A percentile compares a stretch with the other conserved stretches of the same genome.
phyloP scores from a whole-genome alignment of 768 basidiomycete species.

The Podaxis sp. region DNA sequence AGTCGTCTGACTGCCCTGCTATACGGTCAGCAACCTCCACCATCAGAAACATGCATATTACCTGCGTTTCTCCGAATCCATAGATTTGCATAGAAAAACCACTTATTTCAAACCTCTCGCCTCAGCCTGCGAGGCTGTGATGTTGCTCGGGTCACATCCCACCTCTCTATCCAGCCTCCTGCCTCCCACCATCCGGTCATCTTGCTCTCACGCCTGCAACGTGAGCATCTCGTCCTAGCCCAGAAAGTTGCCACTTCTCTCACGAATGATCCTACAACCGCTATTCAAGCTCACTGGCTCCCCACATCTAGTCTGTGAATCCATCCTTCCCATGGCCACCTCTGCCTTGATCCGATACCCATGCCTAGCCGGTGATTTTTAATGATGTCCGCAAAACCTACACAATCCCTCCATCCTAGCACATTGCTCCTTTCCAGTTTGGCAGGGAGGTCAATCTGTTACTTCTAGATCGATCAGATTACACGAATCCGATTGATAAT shows the following conservation, averaged over 20 bases:
- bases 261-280: slow-evolving; percentile 15
- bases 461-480: slow-evolving; percentile 2
- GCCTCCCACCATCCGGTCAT: slow-evolving; percentile 18
- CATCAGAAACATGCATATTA: not conserved
- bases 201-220: slow-evolving; percentile 18
- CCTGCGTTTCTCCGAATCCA: slow-evolving; percentile 8
- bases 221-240: slow-evolving; percentile 11
- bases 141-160: not conserved
- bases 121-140: not conserved
- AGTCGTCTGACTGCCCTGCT: not conserved
- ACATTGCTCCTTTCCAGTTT: not conserved
- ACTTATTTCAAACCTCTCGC: not conserved
- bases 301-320: slow-evolving; percentile 1
- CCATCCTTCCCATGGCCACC: slow-evolving; percentile 1
- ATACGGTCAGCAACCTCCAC: not conserved
- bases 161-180: slow-evolving; percentile 10
- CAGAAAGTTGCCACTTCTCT: slow-evolving; percentile 15
- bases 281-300: not conserved
- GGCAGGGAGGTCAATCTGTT: slow-evolving; percentile 2
- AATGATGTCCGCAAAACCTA: slow-evolving; percentile 6
- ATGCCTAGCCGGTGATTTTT: not conserved
- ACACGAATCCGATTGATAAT: not conserved
- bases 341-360: slow-evolving; percentile 8
- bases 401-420: not conserved
- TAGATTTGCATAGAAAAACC: not conserved